Base-by-base conservation (phyloP, 148 eudicot species). In the Heliosperma pusillum region DNA sequence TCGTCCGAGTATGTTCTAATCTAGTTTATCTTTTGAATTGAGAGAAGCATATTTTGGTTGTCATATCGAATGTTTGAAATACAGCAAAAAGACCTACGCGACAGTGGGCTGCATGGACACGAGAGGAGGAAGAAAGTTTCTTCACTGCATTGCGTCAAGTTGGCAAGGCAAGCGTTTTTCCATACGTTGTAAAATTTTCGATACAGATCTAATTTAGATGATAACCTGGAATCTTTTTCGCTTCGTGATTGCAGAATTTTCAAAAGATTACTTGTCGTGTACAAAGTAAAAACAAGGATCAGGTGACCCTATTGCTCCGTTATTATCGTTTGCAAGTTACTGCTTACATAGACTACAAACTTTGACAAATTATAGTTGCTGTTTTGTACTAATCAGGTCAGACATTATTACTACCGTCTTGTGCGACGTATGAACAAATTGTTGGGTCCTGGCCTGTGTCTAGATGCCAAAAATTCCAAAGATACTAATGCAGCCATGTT, bases 61-160 rank as follows among this genome's bases (percentile, higher is more conserved):
- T 81, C 66, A 76, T 76, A 44, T 50, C 63, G 36, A 76, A 53
- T 74, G 63, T 77, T 64, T 69, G 29, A 56, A 77, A 58, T 66
- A 80, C 83, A 90, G 97, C 67, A 33, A 92, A 90, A 82, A 90
- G 88, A 20, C 90, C 82, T 71, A 89, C 98, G 21, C 87, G 99
- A 8, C 91, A 90, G 80, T 96, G 99, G 99, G 99, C 99, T 84
- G 99, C 99, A 75, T 96, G 99, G 99, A 96, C 97, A 25, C 97
- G 92, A 71, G 90, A 90, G 77, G 99, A 96, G 87, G 97, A 92
- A 84, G 97, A 96, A 85, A 77, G 90, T 75, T 96, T 96, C 82
- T 96, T 96, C 73, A 87, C 83, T 81, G 99, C 99, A 73, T 75
- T 96, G 82, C 94, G 97, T 19, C 99, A 96, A 90, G 97, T 89